These are phyloP conservation scores for Dictyostelium brefeldianum DNA, from an alignment of 78 protist species.

Conservation along the genomic window DNA sequence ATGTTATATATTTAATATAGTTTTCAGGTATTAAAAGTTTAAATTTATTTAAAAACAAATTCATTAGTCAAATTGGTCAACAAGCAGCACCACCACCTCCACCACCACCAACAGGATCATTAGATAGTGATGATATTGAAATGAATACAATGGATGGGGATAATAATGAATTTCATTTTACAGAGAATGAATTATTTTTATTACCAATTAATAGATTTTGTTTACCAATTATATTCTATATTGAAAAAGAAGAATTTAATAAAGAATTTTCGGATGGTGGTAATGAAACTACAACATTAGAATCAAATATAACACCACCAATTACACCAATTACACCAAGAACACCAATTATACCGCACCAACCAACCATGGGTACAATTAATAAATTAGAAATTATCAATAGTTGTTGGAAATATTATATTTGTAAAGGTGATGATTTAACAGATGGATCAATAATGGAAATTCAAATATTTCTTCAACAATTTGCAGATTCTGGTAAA, in stretches of 20 bases:
- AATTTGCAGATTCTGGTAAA: background rate
- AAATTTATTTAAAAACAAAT: background rate
- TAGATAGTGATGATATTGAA: background rate
- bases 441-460: background rate
- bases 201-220: conserved; percentile 14
- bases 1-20: background rate
- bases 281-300: background rate
- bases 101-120: background rate
- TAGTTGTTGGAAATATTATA: conserved; percentile 20
- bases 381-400: background rate
- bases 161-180: background rate
- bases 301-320: too few species aligned
- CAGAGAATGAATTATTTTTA: background rate
- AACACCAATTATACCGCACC: too few species aligned
- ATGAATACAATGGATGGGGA: background rate
- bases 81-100: background rate
- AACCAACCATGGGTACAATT: background rate
- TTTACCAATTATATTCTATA: conserved; percentile 10
- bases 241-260: background rate
- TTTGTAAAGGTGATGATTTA: conserved; percentile 16
- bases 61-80: background rate
- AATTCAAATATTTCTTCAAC: conserved; percentile 44
- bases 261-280: background rate
- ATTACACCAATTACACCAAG: too few species aligned
- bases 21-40: conserved; percentile 5